Evolutionary conservation across 2,329 filamentous ascomycete species (phyloP).

Genomic region (Aureobasidium uvarum): DNA sequence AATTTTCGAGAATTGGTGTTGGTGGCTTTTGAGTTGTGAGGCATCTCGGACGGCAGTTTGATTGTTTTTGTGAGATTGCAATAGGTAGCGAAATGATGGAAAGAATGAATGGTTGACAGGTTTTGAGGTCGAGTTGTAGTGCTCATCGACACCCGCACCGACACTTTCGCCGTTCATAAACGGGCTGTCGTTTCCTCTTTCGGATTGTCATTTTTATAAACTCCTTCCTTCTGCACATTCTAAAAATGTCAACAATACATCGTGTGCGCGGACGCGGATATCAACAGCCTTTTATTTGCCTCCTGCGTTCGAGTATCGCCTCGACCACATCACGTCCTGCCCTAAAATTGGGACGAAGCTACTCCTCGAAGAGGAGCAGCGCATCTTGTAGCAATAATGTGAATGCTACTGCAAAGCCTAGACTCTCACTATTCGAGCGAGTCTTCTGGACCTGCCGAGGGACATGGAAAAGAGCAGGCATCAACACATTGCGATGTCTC

Average conservation of each 20-base stretch:
- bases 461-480: constrained; percentile 5
- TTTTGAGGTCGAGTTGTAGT: too few species aligned
- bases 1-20: constrained; percentile 34
- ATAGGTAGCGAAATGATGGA: too few species aligned
- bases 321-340: too few species aligned
- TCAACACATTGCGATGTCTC: constrained; percentile 1
- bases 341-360: too few species aligned
- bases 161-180: background rate
- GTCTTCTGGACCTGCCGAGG: constrained; percentile 1
- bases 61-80: background rate
- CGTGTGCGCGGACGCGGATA: background rate
- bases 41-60: background rate
- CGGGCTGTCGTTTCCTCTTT: constrained; percentile 17
- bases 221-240: background rate
- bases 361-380: too few species aligned
- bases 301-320: background rate
- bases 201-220: background rate
- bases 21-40: background rate
- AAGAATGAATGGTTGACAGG: too few species aligned
- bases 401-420: background rate
- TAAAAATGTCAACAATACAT: background rate
- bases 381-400: background rate
- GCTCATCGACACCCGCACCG: constrained; percentile 5
- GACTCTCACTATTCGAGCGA: background rate
- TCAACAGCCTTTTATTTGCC: too few species aligned